Percentiles rank a stretch among this genome's conserved stretches.
Evolutionary conservation across 495 filamentous ascomycete species (phyloP).

Genomic region (Penicillium lagena): DNA sequence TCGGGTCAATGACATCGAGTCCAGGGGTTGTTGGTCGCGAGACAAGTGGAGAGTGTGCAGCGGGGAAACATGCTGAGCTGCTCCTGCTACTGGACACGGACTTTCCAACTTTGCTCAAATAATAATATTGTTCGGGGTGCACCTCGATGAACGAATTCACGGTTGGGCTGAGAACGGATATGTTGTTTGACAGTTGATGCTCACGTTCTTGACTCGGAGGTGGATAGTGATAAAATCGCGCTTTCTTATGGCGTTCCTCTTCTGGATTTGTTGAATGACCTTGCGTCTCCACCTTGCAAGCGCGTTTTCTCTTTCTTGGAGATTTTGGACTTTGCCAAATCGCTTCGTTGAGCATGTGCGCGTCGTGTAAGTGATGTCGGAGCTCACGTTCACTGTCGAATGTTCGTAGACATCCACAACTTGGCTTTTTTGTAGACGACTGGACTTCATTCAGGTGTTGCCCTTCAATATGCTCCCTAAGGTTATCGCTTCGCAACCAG

Average conservation of each 20-base stretch:
- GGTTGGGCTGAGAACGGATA: constrained; percentile 2
- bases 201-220: constrained; percentile 5
- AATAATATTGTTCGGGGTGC: constrained; percentile 5
- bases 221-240: constrained; percentile 9
- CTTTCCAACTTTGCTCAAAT: background rate
- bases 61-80: constrained; percentile 8
- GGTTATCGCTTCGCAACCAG: constrained; percentile 11
- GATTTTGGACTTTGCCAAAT: constrained; percentile 10
- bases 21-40: constrained; percentile 8
- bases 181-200: constrained; percentile 2
- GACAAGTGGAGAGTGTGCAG: constrained; percentile 3
- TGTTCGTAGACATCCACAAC: constrained; percentile 5
- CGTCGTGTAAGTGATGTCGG: constrained; percentile 11
- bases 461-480: constrained; percentile 14
- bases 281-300: constrained; percentile 7
- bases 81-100: constrained; percentile 6
- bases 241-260: constrained; percentile 2
- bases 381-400: constrained; percentile 9
- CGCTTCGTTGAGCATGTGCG: constrained; percentile 9
- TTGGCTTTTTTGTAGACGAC: background rate
- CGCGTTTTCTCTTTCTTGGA: constrained; percentile 9
- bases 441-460: constrained; percentile 3
- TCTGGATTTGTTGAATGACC: background rate
- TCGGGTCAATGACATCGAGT: constrained; percentile 10
- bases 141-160: constrained; percentile 3